Evolutionary conservation across 2,329 filamentous ascomycete genomes (phyloP), one percentile per base, ranked within the genome.

Genomic region (Cladosporium sp.): DNA sequence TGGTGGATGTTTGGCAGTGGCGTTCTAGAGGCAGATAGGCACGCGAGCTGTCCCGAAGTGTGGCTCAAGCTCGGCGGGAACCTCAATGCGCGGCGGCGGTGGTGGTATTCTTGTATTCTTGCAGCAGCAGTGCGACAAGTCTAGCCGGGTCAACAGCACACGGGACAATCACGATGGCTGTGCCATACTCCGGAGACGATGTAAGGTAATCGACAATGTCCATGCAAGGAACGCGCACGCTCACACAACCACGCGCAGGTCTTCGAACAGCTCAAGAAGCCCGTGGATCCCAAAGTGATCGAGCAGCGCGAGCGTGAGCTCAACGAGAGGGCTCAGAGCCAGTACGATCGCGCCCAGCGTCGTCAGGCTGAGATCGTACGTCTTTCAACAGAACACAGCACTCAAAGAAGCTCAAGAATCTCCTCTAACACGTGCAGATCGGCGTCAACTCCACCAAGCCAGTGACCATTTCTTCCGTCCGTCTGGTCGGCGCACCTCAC

Each of bases 381-480:
- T 64, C 24, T 24, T 24, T 24, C 24, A 24, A 24, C 24, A 24
- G 24, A 24, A 24, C 24, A 24, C 24, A 24, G 24, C 24, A 24
- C 24, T 24, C 24, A 4, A 14, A 36, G 4, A 14, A 0, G 2
- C 63, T 32, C 49, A 26, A 18, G 24, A 34, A 41, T 58, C 55
- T 38, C 52, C 60, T 47, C n/a, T 52, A 26, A 57, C 38, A 12
- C 34, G 18, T 15, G 26, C 68, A 93, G 90, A 86, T 96, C 74
- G 86, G 88, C 71, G 87, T 91, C 79, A 96, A 98, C 78, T 90
- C 90, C 71, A 92, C 92, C 52, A 87, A 95, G 66, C 94, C 95
- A 49, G 92, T 95, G 73, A 92, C 92, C 15, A 90, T 99, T 76
- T 92, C 92, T 72, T 91, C 92, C 54, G 87, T 99, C 75, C 88